Base-by-base conservation (phyloP, 768 basidiomycete species). In the Austroboletus eburneus region DNA sequence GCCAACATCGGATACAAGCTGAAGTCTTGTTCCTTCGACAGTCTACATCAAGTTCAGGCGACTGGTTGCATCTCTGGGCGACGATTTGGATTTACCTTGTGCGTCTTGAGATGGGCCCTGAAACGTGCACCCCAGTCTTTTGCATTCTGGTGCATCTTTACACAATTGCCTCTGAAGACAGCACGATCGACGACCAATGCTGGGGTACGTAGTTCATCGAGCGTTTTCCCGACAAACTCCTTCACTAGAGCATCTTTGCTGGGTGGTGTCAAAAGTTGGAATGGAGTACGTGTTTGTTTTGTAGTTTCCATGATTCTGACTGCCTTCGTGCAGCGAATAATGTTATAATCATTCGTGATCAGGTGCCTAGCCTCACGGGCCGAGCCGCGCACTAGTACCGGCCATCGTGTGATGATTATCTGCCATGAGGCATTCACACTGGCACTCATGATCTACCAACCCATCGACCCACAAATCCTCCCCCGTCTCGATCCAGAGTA, bases 41-140 rank as follows among this genome's bases (percentile, higher is more conserved):
- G 89, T 91, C 87, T 87, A 37, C 18, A 52, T 46, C 38, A 36
- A 50, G 24, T 24, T 56, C 39, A 42, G 55, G 27, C 12, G 14
- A 42, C 51, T 20, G 21, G 27, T 8, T 40, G 37, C 27, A 40
- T 27, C 22, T 27, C 25, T 12, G 20, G n/a, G 13, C 10, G n/a
- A 41, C 13, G 16, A 13, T 24, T 12, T 36, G 29, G 30, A 58
- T 22, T 21, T 59, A 82, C 85, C 74, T 89, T 89, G 62, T 89
- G 86, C 0, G 85, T 87, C 68, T 93, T 94, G 43, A 93, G 74
- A 64, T 93, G 91, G 4, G 83, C 87, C 39, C 91, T 73, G 64
- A 93, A 92, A 9, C 58, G 70, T 14, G 86, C 81, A 2, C 81
- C 82, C 76, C 84, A 85, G 22, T 73, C 71, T 45, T 72, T 72